phyloP scores from a whole-genome alignment of 306 rosid genomes.

The Sphenostylis stenocarpa region DNA sequence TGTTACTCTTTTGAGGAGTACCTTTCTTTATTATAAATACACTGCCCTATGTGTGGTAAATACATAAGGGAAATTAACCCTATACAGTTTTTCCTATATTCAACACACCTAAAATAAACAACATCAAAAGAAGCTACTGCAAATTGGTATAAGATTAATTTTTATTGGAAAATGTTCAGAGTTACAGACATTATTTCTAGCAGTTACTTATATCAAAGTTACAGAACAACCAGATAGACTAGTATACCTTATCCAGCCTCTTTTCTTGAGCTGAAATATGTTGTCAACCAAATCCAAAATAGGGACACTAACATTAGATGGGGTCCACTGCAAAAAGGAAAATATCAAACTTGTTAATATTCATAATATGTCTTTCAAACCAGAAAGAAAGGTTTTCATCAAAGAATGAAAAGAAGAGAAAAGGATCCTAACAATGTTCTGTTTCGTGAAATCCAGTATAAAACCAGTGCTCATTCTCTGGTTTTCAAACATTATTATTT shows the following conservation, averaged over 20 bases:
- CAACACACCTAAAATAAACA: background rate
- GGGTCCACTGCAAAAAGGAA: slow-evolving; percentile 85
- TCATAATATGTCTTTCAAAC: slow-evolving; percentile 2
- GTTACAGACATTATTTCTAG: slow-evolving; percentile 14
- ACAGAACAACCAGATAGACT: slow-evolving; percentile 29
- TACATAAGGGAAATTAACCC: too few relatives aligned
- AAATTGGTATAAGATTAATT: slow-evolving; percentile 16
- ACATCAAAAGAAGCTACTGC: slow-evolving; percentile 14
- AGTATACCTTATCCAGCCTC: slow-evolving; percentile 97
- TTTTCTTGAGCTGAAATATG: slow-evolving; percentile 92
- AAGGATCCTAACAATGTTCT: background rate
- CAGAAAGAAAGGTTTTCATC: background rate
- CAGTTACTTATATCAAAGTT: slow-evolving; percentile 5
- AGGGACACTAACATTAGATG: slow-evolving; percentile 95
- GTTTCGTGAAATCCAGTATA: background rate
- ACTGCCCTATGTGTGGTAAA: too few relatives aligned
- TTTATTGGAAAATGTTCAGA: background rate
- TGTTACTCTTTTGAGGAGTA: too few relatives aligned
- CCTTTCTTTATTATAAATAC: too few relatives aligned
- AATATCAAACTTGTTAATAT: slow-evolving; percentile 25
- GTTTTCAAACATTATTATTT: slow-evolving; percentile 4
- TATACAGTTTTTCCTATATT: too few relatives aligned
- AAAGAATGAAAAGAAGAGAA: background rate
- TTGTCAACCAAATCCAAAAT: slow-evolving; percentile 93
- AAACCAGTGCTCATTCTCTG: background rate